Base-by-base conservation (phyloP, 2,329 filamentous ascomycete genomes). In the Diaporthe eres region DNA sequence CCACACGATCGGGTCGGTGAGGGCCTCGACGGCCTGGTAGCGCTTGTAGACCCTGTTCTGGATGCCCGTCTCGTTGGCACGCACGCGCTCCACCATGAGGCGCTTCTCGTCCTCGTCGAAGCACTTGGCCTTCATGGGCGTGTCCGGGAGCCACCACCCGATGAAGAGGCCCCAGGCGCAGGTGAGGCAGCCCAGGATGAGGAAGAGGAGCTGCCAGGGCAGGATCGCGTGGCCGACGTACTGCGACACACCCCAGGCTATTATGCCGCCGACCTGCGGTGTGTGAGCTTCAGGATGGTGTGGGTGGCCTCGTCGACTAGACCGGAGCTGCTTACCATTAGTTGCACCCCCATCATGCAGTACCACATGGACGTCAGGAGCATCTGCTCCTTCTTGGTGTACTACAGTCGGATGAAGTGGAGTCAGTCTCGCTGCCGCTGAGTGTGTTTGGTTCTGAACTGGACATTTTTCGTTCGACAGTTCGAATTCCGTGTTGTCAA, bases 121-220 rank as follows among this genome's bases (percentile, higher is more conserved):
- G 76, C 90, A 90, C 37, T 84, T 85, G 4, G 89, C 88, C 72
- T 87, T 88, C 70, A 86, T 85, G 0, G 90, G 89, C 57, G 85
- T 86, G 77, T 91, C 88, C 0, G 88, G 88, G 28, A 91, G 83
- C 78, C 82, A 84, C 77, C 82, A 82, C 13, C 82, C 81, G 68
- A 86, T 82, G 19, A 85, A 81, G 31, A 82, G 68, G 22, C 82
- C 84, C 81, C 81, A 84, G 5, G 80, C 75, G 12, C 80, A 80
- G 3, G 84, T 87, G 1, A 82, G 76, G 4, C 82, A 77, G 0
- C 86, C 86, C 12, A 87, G 82, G 9, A 85, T 81, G 8, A 87
- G 79, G 76, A 87, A 87, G 6, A 87, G 80, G 4, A 85, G 83
- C 70, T 86, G 85, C 85, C 85, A 86, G 12, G 83, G 84, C 19